Conservation (phyloP, 2,329 filamentous ascomycete species). For the Colletotrichum navitas region DNA sequence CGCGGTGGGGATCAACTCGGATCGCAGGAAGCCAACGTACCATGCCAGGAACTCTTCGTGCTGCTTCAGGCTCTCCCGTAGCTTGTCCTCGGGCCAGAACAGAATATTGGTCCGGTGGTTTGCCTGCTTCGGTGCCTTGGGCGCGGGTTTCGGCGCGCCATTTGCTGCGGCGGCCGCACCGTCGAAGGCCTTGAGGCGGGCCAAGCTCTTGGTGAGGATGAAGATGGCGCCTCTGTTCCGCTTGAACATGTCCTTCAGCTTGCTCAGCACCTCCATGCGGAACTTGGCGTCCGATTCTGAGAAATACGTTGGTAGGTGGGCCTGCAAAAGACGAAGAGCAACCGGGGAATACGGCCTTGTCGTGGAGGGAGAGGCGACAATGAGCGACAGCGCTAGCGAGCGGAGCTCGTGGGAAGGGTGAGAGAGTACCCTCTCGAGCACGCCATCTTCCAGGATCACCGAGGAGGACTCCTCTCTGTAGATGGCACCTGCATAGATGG, state of each 20-base stretch:
- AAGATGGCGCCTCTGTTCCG: slow-evolving; percentile 77
- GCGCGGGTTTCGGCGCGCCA: slow-evolving; percentile 21
- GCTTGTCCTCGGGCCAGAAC: slow-evolving; percentile 53
- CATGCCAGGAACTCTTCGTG: slow-evolving; percentile 78
- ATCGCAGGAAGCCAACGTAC: slow-evolving; percentile 79
- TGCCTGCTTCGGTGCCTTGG: slow-evolving; percentile 37
- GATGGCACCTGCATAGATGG: slow-evolving; percentile 18
- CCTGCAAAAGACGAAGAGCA: slow-evolving; percentile 72
- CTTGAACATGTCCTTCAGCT: slow-evolving; percentile 81
- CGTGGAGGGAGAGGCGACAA: slow-evolving; percentile 80
- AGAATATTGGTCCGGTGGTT: slow-evolving; percentile 53
- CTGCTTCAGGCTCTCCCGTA: slow-evolving; percentile 57
- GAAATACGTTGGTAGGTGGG: slow-evolving; percentile 78
- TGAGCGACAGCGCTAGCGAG: slow-evolving; percentile 83
- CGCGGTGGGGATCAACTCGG: slow-evolving; percentile 82
- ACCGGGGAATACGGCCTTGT: slow-evolving; percentile 77
- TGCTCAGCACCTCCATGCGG: slow-evolving; percentile 82
- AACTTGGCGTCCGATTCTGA: slow-evolving; percentile 89
- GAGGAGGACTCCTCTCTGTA: slow-evolving; percentile 38
- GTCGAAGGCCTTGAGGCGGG: slow-evolving; percentile 45
- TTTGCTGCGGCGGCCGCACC: slow-evolving; percentile 27
- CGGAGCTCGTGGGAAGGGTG: slow-evolving; percentile 75
- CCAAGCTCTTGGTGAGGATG: slow-evolving; percentile 60
- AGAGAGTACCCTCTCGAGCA: slow-evolving; percentile 66
- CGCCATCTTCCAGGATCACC: slow-evolving; percentile 54